Conservation (phyloP, 306 rosid species). For the Trifolium fragiferum region DNA sequence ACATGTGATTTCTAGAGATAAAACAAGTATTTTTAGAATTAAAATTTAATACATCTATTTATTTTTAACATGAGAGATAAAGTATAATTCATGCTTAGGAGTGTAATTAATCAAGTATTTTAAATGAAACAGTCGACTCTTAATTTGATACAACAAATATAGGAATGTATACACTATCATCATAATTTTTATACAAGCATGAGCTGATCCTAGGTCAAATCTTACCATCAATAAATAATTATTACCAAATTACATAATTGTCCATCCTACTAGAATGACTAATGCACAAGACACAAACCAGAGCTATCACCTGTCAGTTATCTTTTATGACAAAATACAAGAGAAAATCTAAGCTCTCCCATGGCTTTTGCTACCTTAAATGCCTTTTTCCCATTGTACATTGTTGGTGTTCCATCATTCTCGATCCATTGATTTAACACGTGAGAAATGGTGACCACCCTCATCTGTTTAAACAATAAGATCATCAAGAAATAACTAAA, state of each 20-base stretch:
- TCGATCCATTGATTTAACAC: slow-evolving; percentile 59
- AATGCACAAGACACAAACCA: slow-evolving; percentile 42
- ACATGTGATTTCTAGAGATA: too few species aligned
- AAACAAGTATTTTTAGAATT: too few species aligned
- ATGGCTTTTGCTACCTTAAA: slow-evolving; percentile 7
- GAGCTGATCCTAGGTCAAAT: slow-evolving; percentile 53
- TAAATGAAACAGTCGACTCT: background rate
- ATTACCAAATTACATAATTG: slow-evolving; percentile 49
- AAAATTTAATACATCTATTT: too few species aligned
- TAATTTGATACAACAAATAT: slow-evolving; percentile 32
- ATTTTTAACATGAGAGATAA: too few species aligned
- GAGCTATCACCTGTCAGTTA: slow-evolving; percentile 41
- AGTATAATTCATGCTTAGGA: background rate
- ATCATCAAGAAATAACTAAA: slow-evolving; percentile 22
- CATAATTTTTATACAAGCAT: slow-evolving; percentile 50
- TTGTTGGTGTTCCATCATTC: slow-evolving; percentile 38
- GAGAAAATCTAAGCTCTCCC: slow-evolving; percentile 41
- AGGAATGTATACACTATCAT: slow-evolving; percentile 43
- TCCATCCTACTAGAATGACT: slow-evolving; percentile 43
- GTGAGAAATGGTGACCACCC: slow-evolving; percentile 62
- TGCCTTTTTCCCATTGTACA: slow-evolving; percentile 18
- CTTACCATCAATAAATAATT: slow-evolving; percentile 47
- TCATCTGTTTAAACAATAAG: slow-evolving; percentile 56
- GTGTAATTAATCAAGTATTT: background rate
- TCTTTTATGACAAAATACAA: slow-evolving; percentile 47